Evolutionary conservation across 2,329 filamentous ascomycete species (phyloP), one percentile per base, ranked within the genome.

Genomic region (Claviceps capensis): DNA sequence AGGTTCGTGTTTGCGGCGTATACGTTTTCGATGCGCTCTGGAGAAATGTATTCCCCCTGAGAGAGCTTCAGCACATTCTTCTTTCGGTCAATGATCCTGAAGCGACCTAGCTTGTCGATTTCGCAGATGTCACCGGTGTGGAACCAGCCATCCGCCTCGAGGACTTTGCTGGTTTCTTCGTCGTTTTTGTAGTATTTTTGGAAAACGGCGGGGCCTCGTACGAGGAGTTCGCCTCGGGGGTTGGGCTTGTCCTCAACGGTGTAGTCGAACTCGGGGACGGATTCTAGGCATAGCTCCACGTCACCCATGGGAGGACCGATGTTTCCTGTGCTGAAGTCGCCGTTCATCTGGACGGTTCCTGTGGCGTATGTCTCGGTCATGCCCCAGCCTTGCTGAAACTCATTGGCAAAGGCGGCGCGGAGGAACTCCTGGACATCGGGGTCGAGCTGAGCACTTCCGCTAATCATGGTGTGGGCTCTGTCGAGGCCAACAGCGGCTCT

Each of bases 61-160:
- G 91, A 84, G 52, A 98, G 81, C 78, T 98, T 98, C 65, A 98
- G 81, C n/a, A 98, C 88, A 70, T 97, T 97, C 85, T 98, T 98
- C 71, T 89, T 85, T 61, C 93, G 89, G 69, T 98, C 93, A 61
- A 98, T 85, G 68, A 98, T 95, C 69, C 81, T 83, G 74, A 97
- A 85, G 55, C 90, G 87, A 56, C 93, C 93, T 63, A 86, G 69
- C 59, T 82, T 82, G 68, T 98, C 93, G 23, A 98, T 76, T 57
- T 83, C 79, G 63, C 82, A 88, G 58, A 98, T 91, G 62, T 98
- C 93, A 52, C 93, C 93, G 0, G 89, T 96, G 66, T 86, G 86
- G 79, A 98, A 97, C 93, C 93, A 98, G 55, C 93, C 93, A 58
- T 96, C 89, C 36, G 83, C 73, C 8, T 91, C 88, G 46, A 97